Conservation (phyloP, 768 basidiomycete species). For the Inosperma sp. region DNA sequence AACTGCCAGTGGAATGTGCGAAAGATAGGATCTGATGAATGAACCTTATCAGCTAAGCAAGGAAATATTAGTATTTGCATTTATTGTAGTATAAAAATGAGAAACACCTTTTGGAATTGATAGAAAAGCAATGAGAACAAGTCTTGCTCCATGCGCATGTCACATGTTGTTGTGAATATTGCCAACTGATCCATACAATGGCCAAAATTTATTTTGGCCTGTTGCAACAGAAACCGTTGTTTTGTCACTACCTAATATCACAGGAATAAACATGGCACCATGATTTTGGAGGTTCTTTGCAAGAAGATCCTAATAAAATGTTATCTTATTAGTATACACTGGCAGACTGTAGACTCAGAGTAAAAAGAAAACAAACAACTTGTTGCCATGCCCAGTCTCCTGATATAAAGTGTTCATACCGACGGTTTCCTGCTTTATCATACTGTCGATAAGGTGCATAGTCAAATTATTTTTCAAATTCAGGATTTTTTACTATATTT, state of each 20-base stretch:
- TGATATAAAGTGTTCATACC: slow-evolving; percentile 34
- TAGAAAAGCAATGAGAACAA: slow-evolving; percentile 26
- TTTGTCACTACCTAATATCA: slow-evolving; percentile 38
- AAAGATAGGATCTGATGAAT: slow-evolving; percentile 18
- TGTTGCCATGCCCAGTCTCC: slow-evolving; percentile 40
- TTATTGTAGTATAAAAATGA: slow-evolving; percentile 33
- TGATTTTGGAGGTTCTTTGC: slow-evolving; percentile 15
- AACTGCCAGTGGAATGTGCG: slow-evolving; percentile 27
- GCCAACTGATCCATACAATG: slow-evolving; percentile 31
- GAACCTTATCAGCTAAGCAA: slow-evolving; percentile 11
- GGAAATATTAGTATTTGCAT: slow-evolving; percentile 23
- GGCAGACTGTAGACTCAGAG: background rate
- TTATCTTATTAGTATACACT: slow-evolving; percentile 4
- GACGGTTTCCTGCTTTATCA: slow-evolving; percentile 22
- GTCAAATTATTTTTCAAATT: slow-evolving; percentile 33
- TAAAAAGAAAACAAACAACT: slow-evolving; percentile 26
- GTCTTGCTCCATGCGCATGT: slow-evolving; percentile 27
- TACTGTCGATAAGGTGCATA: slow-evolving; percentile 22
- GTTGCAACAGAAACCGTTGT: slow-evolving; percentile 38
- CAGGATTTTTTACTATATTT: slow-evolving; percentile 31
- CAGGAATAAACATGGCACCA: slow-evolving; percentile 29
- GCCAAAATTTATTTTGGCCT: slow-evolving; percentile 34
- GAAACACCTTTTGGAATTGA: slow-evolving; percentile 19
- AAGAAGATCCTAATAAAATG: slow-evolving; percentile 22
- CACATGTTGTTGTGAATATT: slow-evolving; percentile 36